Evolutionary conservation across 352 stramenopile species (phyloP).

Genomic region (Phytophthora foliorum): DNA sequence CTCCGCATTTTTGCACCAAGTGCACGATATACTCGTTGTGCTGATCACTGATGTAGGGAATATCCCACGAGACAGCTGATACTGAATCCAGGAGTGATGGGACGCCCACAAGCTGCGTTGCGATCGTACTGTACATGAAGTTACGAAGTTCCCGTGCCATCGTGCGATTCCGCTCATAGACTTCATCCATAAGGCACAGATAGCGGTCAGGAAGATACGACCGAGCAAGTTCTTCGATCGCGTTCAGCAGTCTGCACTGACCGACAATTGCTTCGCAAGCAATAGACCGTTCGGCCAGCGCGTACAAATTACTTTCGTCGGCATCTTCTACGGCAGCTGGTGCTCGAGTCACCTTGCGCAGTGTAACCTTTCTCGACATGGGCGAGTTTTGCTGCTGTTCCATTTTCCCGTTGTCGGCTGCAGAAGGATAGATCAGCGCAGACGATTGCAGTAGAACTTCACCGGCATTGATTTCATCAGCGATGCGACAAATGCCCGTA

Average conservation of each 20-base stretch:
- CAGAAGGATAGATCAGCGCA: constrained; percentile 40
- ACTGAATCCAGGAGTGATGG: constrained; percentile 56
- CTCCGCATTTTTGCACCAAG: constrained; percentile 84
- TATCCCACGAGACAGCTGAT: constrained; percentile 67
- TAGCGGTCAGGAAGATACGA: constrained; percentile 74
- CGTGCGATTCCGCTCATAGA: constrained; percentile 62
- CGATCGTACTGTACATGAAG: constrained; percentile 74
- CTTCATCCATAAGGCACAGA: constrained; percentile 75
- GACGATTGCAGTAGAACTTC: constrained; percentile 61
- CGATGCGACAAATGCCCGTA: constrained; percentile 61
- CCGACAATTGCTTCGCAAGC: constrained; percentile 71
- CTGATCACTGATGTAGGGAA: constrained; percentile 70
- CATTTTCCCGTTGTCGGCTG: constrained; percentile 24
- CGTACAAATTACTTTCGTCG: constrained; percentile 67
- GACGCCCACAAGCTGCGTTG: constrained; percentile 54
- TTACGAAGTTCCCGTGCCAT: constrained; percentile 63
- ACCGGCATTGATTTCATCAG: constrained; percentile 56
- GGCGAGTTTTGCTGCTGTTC: constrained; percentile 31
- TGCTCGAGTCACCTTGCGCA: constrained; percentile 63
- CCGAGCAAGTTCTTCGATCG: constrained; percentile 72
- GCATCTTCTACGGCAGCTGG: constrained; percentile 57
- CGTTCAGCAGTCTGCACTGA: constrained; percentile 69
- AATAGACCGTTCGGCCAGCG: constrained; percentile 69
- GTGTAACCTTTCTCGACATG: constrained; percentile 45
- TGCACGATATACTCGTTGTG: constrained; percentile 86